Conservation (phyloP, 129 eudicot species). For the Flaveria sonorensis region DNA sequence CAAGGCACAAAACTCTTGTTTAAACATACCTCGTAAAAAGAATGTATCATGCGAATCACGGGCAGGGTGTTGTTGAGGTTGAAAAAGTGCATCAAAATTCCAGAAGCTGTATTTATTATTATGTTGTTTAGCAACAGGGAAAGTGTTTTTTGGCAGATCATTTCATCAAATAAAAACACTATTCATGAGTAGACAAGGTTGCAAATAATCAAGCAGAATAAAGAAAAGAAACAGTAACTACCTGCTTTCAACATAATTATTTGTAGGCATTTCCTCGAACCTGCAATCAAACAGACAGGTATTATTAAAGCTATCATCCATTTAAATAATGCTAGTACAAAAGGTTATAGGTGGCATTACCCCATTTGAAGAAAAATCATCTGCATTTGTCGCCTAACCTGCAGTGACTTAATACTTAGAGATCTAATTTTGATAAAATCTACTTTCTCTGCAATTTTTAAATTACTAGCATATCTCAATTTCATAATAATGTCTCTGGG, state of each 20-base stretch:
- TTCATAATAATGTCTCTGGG: not conserved
- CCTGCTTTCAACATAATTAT: slow-evolving; percentile 98
- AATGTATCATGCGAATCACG: slow-evolving; percentile 99
- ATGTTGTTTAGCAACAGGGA: not conserved
- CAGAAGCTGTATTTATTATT: slow-evolving; percentile 62
- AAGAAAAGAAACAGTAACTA: slow-evolving; percentile 26
- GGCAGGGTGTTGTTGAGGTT: slow-evolving; percentile 99
- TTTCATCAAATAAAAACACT: not conserved
- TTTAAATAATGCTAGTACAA: not conserved
- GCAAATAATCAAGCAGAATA: not conserved
- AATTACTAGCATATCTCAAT: not conserved
- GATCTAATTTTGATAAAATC: slow-evolving; percentile 16
- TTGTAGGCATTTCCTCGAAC: slow-evolving; percentile 99
- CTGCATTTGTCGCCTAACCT: slow-evolving; percentile 83
- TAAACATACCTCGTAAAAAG: slow-evolving; percentile 70
- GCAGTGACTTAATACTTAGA: slow-evolving; percentile 27
- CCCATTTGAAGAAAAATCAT: slow-evolving; percentile 96
- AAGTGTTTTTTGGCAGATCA: not conserved
- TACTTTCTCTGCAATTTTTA: slow-evolving; percentile 4
- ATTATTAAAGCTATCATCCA: slow-evolving; percentile 7
- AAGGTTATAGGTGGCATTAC: slow-evolving; percentile 39
- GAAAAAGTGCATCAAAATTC: slow-evolving; percentile 98
- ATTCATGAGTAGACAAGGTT: not conserved
- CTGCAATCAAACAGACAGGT: slow-evolving; percentile 45
- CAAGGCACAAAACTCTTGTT: not conserved